Base-by-base conservation (phyloP, 163 green algal genomes). In the Prototheca cutis region DNA sequence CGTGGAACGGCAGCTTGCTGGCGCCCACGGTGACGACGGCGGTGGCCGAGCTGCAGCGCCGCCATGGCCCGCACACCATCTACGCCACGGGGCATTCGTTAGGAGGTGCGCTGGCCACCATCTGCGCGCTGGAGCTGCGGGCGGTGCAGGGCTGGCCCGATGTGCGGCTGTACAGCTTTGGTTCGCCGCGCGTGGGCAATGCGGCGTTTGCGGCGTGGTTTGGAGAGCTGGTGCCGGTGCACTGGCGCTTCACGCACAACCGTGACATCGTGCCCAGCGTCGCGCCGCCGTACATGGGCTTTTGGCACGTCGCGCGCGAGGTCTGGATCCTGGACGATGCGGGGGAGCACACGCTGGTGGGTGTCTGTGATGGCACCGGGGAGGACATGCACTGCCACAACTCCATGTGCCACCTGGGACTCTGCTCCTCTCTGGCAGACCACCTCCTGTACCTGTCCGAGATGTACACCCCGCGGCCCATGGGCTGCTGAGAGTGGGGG, bases 301-400 rank as follows among this genome's bases (percentile, higher is more conserved):
- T 93, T 67, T 78, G 83, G 33, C 88, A 95, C 57, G 60, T 87
- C 0, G 61, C 79, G 1, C 64, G 73, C 4, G 87, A 95, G 74
- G 66, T 87, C 13, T 90, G 82, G 82, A 29, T 84, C 13, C 63
- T 90, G 13, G 80, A 89, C 53, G 55, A 90, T n/a, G 61, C 74
- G 31, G 59, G 53, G 28, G 32, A 28, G 4, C 51, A 34, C 40
- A 70, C 57, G 34, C 61, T 78, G 23, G 51, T 80, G 25, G 82
- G 73, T 7, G 18, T 89, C 25, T 95, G 87, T 64, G 84, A 95
- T 52, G 73, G 56, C 24, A 82, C n/a, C 6, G 87, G 87, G 4
- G 87, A 95, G 65, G 87, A 95, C 68, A 78, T 83, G 19, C 70
- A 58, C 21, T 94, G 87, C 66, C 87, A 94, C 73, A 90, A 91